Evolutionary conservation across 352 stramenopile species (phyloP).

Genomic region (Phytopythium helicoides): DNA sequence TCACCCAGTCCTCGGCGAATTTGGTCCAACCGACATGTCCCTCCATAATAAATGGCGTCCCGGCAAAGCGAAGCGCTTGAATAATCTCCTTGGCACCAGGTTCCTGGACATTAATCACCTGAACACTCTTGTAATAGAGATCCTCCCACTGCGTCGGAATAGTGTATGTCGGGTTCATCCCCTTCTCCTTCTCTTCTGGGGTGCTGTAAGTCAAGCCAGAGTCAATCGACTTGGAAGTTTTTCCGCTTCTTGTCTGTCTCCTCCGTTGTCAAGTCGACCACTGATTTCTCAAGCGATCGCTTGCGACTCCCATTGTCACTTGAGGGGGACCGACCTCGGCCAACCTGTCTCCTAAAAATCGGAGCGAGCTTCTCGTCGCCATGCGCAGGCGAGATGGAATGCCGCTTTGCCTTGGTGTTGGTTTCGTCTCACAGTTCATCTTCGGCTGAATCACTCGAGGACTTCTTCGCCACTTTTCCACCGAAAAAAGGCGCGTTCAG

Average conservation of each 20-base stretch:
- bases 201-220: conserved; percentile 19
- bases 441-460: conserved; percentile 7
- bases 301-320: conserved; percentile 26
- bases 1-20: conserved; percentile 65
- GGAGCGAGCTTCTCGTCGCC: conserved; percentile 22
- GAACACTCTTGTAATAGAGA: conserved; percentile 56
- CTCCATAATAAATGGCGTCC: conserved; percentile 72
- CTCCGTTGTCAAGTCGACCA: conserved; percentile 1
- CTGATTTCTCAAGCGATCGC: conserved; percentile 33
- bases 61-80: conserved; percentile 58
- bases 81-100: conserved; percentile 51
- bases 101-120: conserved; percentile 66
- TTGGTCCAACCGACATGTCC: conserved; percentile 61
- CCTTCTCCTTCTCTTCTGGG: conserved; percentile 25
- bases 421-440: background rate
- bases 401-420: background rate
- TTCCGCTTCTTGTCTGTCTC: conserved; percentile 13
- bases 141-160: conserved; percentile 74
- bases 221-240: background rate
- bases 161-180: conserved; percentile 56
- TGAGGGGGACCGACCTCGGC: conserved; percentile 22
- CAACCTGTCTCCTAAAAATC: conserved; percentile 22
- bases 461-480: conserved; percentile 21
- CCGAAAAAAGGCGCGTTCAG: conserved; percentile 37
- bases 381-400: background rate